Evolutionary conservation across 441 rosid species (phyloP), one percentile per base, ranked within the genome.

Genomic region (Omphalea diandra): DNA sequence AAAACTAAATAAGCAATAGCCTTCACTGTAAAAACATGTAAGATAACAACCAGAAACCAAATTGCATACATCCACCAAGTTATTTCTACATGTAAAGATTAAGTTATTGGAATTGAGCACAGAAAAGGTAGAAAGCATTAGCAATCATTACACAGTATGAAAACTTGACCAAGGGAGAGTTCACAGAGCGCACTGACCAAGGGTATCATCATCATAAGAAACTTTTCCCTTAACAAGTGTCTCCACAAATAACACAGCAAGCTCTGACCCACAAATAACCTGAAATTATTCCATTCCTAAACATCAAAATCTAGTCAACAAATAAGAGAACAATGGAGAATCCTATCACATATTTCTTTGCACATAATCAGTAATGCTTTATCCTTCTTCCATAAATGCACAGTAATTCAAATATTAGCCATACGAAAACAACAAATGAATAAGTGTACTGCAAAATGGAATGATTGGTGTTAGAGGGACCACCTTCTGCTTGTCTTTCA

Each of bases 191-290:
- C 74, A 87, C 96, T 80, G 80, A 90, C 98, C 95, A 76, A 93
- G 83, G 61, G 75, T 67, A 73, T 84, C 86, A 56, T 89, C 90
- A 31, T 86, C 79, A 71, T 82, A 93, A 50, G 94, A 81, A 79
- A 84, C 71, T 77, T 85, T 90, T 62, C 86, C 96, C 79, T 95
- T 95, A 71, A 83, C 85, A 69, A 95, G 90, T 7, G 89, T 81
- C 71, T 90, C 98, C 31, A 90, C 92, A 63, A 88, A 89, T 79
- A 88, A 69, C 14, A 83, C 74, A 63, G 90, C 92, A 65, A 95
- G 97, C 80, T 95, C 96, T 0, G 96, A 93, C 50, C 97, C 99
- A 79, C 97, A 95, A 50, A 87, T 89, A 70, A 95, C 82, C 96
- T 93, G 90, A 83, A 70, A 73, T 59, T 8, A 46, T 56, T 69